These are phyloP conservation scores for Suhomyces choctaworum DNA, from an alignment of 1,139 yeast genomes.

Conservation along the genomic window DNA sequence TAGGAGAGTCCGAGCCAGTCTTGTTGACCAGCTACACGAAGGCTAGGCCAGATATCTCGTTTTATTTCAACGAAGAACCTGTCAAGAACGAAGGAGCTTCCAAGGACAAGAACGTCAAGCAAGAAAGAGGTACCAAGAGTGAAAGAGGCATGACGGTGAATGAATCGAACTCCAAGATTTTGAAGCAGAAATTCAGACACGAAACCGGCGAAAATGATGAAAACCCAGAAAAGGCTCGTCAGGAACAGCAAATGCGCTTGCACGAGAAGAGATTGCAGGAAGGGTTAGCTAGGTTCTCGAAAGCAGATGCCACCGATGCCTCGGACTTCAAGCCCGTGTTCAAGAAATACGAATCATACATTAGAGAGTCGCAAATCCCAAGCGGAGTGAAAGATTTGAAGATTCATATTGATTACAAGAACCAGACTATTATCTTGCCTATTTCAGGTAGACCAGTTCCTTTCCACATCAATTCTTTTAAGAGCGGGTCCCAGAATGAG, in stretches of 20 bases:
- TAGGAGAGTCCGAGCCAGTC: conserved; percentile 61
- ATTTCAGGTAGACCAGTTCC: conserved; percentile 97
- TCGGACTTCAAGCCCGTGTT: conserved; percentile 73
- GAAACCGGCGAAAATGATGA: conserved; percentile 68
- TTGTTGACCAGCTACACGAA: conserved; percentile 77
- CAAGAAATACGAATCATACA: conserved; percentile 90
- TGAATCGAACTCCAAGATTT: conserved; percentile 55
- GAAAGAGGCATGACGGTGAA: conserved; percentile 34
- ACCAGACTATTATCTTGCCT: conserved; percentile 88
- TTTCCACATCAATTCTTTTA: conserved; percentile 90
- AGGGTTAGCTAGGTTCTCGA: conserved; percentile 75
- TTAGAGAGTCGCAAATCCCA: conserved; percentile 91
- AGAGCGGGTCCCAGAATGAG: conserved; percentile 92
- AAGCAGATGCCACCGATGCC: conserved; percentile 68
- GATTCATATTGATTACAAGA: conserved; percentile 82
- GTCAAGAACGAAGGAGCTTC: conserved; percentile 26
- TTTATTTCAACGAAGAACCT: conserved; percentile 75
- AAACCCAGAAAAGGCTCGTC: conserved; percentile 77
- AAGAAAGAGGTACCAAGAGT: conserved; percentile 34
- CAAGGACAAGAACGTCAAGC: conserved; percentile 28
- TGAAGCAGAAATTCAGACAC: conserved; percentile 79
- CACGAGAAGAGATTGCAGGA: conserved; percentile 85
- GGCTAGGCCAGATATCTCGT: conserved; percentile 72
- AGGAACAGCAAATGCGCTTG: conserved; percentile 76
- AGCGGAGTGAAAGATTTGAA: conserved; percentile 76